Conservation (phyloP, 2,329 filamentous ascomycete genomes). For the Colletotrichum sojae region DNA sequence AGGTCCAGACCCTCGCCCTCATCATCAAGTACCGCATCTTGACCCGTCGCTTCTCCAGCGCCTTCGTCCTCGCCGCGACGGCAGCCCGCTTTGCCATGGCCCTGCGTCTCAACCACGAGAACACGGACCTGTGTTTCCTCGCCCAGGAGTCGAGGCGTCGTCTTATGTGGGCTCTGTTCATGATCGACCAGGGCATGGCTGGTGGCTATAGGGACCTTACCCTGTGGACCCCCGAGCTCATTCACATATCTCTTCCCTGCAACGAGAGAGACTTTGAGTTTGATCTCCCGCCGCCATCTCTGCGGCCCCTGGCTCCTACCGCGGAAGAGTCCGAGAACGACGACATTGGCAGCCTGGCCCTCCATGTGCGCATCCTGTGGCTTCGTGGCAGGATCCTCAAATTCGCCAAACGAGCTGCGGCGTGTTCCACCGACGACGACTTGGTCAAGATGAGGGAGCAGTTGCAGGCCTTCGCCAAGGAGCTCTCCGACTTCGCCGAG, state of each 20-base stretch:
- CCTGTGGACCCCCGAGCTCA: slow-evolving; percentile 58
- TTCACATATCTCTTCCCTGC: slow-evolving; percentile 63
- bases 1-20: slow-evolving; percentile 60
- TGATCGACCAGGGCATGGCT: slow-evolving; percentile 63
- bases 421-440: slow-evolving; percentile 56
- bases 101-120: slow-evolving; percentile 64
- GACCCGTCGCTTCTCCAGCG: slow-evolving; percentile 59
- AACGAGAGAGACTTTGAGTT: slow-evolving; percentile 64
- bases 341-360: slow-evolving; percentile 68
- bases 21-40: slow-evolving; percentile 64
- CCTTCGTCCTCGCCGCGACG: slow-evolving; percentile 63
- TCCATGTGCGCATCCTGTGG: slow-evolving; percentile 70
- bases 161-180: slow-evolving; percentile 65
- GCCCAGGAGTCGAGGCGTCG: slow-evolving; percentile 60
- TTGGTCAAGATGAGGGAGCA: slow-evolving; percentile 53
- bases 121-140: slow-evolving; percentile 58
- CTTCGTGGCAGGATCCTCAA: slow-evolving; percentile 69
- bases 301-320: slow-evolving; percentile 61
- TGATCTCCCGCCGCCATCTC: slow-evolving; percentile 68
- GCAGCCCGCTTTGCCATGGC: slow-evolving; percentile 64
- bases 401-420: slow-evolving; percentile 63
- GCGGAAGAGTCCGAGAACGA: slow-evolving; percentile 63
- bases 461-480: slow-evolving; percentile 62
- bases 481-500: slow-evolving; percentile 67
- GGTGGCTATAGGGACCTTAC: slow-evolving; percentile 63